Conservation (phyloP, 805 yeast genomes). For the Hanseniaspora nectarophila region DNA sequence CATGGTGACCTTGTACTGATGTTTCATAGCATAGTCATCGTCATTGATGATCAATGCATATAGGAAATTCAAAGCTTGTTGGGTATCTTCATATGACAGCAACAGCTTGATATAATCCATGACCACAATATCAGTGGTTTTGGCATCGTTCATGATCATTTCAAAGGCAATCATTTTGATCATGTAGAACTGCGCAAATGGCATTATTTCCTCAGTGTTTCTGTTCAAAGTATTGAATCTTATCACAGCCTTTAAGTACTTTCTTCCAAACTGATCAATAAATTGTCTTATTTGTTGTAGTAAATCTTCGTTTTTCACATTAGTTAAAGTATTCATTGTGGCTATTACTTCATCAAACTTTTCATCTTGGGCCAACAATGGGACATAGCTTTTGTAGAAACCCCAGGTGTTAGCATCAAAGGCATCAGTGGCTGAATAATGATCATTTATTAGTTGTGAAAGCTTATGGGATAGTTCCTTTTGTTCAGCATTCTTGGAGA, state of each 20-base stretch:
- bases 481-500: background rate
- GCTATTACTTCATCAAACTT: background rate
- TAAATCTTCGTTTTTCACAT: background rate
- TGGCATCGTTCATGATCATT: background rate
- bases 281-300: background rate
- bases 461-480: background rate
- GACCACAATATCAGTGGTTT: background rate
- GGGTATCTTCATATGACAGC: conserved; percentile 9
- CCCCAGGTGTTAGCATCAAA: background rate
- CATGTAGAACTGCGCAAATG: conserved; percentile 11
- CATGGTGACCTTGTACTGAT: background rate
- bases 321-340: background rate
- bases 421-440: background rate
- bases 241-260: background rate
- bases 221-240: background rate
- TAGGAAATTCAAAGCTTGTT: conserved; percentile 7
- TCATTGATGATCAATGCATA: background rate
- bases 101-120: conserved; percentile 8
- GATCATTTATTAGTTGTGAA: background rate
- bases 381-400: conserved; percentile 6
- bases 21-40: background rate
- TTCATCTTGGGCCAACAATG: conserved; percentile 2
- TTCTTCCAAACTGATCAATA: background rate
- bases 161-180: conserved; percentile 2
- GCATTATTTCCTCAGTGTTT: background rate